Evolutionary conservation across 306 rosid species (phyloP), one percentile per base, ranked within the genome.

Genomic region (Hippophae gyantsensis): DNA sequence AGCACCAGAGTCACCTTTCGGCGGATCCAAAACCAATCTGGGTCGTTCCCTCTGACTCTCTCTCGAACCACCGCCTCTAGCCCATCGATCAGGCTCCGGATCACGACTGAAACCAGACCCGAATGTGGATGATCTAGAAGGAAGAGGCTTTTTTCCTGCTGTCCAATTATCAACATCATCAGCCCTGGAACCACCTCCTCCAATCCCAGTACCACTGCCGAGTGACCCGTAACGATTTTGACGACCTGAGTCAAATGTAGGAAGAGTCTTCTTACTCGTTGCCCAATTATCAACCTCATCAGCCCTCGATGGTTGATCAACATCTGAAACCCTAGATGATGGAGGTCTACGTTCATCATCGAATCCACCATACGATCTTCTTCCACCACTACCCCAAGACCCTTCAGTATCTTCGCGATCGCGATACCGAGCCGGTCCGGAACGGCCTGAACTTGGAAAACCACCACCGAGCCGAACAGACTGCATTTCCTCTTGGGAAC

Each of bases 281-380:
- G 85, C 86, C 99, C 99, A 93, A 69, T 86, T 84, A 18, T 93
- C 97, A 5, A 75, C 99, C 86, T 86, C 99, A 58, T 93, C 97
- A 8, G 99, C 99, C 89, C 97, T 82, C 5, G 99, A 93, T 23
- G 90, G 90, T 57, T 81, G 94, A 76, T 88, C 97, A 6, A 78
- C 63, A 18, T 86, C 95, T 42, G 97, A 88, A 88, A 76, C 95
- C 99, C 97, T 93, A 80, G 95, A 69, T 60, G 64, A 47, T 0
- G 82, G 62, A 18, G 83, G 86, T 63, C 94, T 63, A 13, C 95
- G 88, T 42, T 93, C 95, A 11, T 86, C 97, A 7, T 85, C 99
- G 40, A 93, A 93, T 64, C 95, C 95, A 12, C 97, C 90, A 42
- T 83, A 83, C 3, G 95, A 71, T 76, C 85, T 80, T 54, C 98